Base-by-base conservation (phyloP, 176 grass and related monocot genomes). In the Leersia perrieri region DNA sequence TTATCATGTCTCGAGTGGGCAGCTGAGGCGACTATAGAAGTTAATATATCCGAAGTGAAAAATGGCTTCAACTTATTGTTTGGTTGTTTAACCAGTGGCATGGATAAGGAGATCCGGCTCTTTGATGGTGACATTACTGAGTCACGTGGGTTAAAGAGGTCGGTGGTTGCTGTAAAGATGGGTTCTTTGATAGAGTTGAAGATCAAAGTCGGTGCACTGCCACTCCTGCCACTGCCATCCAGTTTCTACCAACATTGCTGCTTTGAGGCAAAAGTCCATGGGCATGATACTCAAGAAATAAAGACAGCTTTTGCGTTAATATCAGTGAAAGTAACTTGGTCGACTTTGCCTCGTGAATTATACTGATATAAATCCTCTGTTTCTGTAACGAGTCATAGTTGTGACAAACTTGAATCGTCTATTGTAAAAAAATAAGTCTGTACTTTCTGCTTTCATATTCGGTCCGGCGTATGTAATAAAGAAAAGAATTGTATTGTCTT, bases 301-400 rank as follows among this genome's bases (percentile, higher is more conserved):
- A 70, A 70, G 47, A 80, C 65, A 70, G 47, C 6, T 80, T 69
- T 80, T 28, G 66, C 44, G 9, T 70, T 80, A 68, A 58, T 80
- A 44, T 58, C 32, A 22, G 32, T 80, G 65, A 69, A 57, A 32
- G 32, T 58, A 33, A 40, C 10, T 80, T 80, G 65, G 65, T 80
- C 78, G 16, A 80, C 65, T 70, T 80, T 80, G 65, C 6, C 35
- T 66, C 1, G 2, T 0, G 68, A 38, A 44, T 12, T 44, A 14
- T 10, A 44, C 11, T 47, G 5, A 23, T 45, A 71, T 11, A n/a
- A n/a, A n/a, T n/a, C n/a, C 23, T 29, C 27, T 7, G 42, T 47
- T 72, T 20, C 22, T 57, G 20, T 58, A 58, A 25, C 53, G 22
- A 45, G 42, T 45, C 22, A 0, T 58, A 9, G 53, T 3, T 58